These are phyloP conservation scores for Cordyceps javanica DNA, from an alignment of 2,329 filamentous ascomycete genomes.

Conservation along the genomic window DNA sequence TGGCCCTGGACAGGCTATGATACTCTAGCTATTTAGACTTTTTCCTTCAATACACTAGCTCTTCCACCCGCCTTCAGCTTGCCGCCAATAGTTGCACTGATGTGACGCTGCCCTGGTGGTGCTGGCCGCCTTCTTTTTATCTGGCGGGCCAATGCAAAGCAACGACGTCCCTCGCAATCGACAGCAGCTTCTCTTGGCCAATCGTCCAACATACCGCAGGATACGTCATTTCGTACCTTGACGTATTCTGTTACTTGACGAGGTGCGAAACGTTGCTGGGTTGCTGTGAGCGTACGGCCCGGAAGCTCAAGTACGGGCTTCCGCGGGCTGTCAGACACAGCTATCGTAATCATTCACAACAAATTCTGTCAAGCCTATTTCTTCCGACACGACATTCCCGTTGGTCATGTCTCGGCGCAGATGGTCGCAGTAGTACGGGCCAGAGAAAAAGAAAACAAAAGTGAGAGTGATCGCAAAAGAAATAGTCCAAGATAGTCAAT, in stretches of 20 bases:
- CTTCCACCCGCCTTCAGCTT: no score
- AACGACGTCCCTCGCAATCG: background rate
- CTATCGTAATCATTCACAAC: background rate
- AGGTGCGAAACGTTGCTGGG: background rate
- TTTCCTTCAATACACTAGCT: no score
- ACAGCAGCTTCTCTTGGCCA: background rate
- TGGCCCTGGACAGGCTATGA: no score
- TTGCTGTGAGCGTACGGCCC: background rate
- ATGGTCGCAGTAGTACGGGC: no score
- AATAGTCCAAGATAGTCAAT: no score
- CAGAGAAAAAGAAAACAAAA: no score
- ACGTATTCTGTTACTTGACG: background rate
- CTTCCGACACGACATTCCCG: background rate
- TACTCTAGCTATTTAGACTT: no score
- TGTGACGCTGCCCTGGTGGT: no score
- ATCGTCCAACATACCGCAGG: background rate
- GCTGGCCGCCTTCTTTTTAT: no score
- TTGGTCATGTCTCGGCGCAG: background rate
- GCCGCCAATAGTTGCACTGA: no score
- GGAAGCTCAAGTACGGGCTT: background rate
- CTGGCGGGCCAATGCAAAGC: no score
- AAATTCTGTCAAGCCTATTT: background rate
- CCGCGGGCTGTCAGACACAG: background rate
- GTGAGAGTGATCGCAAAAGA: no score
- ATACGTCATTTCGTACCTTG: background rate